Base-by-base conservation (phyloP, 2,329 filamentous ascomycete species). In the Helotiales sp. region DNA sequence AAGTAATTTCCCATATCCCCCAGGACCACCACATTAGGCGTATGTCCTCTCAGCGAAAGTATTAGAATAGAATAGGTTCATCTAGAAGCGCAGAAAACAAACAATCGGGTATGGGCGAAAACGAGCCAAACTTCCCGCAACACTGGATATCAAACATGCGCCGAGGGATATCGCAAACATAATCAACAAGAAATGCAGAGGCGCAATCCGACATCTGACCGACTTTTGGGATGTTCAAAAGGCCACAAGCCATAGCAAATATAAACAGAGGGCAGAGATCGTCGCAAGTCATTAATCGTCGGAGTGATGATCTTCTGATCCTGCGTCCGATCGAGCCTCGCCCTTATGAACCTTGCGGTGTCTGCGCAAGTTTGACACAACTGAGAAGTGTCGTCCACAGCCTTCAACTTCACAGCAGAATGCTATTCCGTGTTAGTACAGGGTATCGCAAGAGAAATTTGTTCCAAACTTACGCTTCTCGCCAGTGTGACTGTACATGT, bases 401-500 rank as follows among this genome's bases (percentile, higher is more conserved):
- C 94, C 94, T 77, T 97, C 93, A 64, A 97, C 92, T 75, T 97
- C 93, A 77, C 96, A 98, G 26, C 91, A 91, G 77, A 97, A 98
- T 72, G 96, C 94, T 97, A 77, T 70, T 61, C 59, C 13, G 22
- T 22, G 45, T 75, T 68, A 75, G 70, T 72, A 34, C 70, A 20
- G 26, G 4, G 69, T 34, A 64, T 59, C 61, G 43, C 13, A 43
- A 10, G 1, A 20, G 2, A 10, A 26, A 10, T 52, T n/a, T n/a
- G 6, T 3, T 47, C 20, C 17, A 26, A 55, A 74, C 93, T 86
- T 88, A 97, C 93, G 95, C 83, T 98, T 98, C 80, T 98, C 95
- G 78, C 95, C 95, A 64, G 95, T 98, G 78, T 98, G 95, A 80
- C 93, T 97, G 82, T 97, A 97, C 92, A 97, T 97, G 78, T 98